Conservation (phyloP, 2,329 filamentous ascomycete species). For the Diaporthe australafricana region DNA sequence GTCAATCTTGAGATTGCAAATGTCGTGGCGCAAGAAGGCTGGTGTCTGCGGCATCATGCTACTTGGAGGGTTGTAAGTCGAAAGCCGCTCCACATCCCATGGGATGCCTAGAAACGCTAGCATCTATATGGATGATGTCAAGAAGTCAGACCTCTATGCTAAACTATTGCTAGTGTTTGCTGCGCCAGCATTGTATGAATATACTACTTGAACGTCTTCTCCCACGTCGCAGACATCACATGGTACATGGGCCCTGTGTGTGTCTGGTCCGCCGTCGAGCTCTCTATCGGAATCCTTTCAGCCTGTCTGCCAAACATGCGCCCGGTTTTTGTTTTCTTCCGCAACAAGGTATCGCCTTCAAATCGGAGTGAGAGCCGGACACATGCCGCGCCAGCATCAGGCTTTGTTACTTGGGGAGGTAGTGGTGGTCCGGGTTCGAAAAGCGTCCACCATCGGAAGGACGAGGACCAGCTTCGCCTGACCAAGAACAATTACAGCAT, state of each 20-base stretch:
- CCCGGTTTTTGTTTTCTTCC: background rate
- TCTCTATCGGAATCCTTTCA: constrained; percentile 3
- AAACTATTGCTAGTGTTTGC: background rate
- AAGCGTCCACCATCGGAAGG: background rate
- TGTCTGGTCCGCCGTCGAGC: constrained; percentile 16
- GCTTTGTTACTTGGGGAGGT: background rate
- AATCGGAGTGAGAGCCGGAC: background rate
- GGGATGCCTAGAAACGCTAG: no score
- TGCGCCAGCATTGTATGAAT: background rate
- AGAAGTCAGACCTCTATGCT: background rate
- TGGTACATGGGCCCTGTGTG: constrained; percentile 37
- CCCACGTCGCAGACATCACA: constrained; percentile 25
- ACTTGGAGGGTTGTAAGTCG: constrained; percentile 35
- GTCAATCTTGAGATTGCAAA: constrained; percentile 35
- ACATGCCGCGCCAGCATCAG: background rate
- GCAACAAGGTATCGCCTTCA: background rate
- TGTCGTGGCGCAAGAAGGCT: constrained; percentile 33
- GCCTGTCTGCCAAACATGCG: constrained; percentile 33
- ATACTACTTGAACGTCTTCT: constrained; percentile 20
- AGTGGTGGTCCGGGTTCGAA: background rate
- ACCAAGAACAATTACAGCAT: constrained; percentile 9
- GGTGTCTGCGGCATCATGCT: constrained; percentile 37
- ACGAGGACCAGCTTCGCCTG: constrained; percentile 9
- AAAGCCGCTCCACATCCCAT: no score
- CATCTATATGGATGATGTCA: background rate